These are phyloP conservation scores for Tolypocladium album DNA, from an alignment of 2,329 filamentous ascomycete species.

Conservation along the genomic window DNA sequence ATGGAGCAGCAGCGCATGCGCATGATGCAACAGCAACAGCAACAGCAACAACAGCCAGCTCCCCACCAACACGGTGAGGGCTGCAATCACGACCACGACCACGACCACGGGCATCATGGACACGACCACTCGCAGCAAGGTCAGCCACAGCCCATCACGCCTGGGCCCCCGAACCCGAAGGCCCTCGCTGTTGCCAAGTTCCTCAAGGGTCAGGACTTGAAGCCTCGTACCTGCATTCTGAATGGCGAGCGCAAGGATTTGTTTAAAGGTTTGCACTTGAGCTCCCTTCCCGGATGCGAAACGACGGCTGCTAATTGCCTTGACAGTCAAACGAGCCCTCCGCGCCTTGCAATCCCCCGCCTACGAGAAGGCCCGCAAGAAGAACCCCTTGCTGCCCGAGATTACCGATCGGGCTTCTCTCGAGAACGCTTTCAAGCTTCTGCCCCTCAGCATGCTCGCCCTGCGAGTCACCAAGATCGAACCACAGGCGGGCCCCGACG, in stretches of 20 bases:
- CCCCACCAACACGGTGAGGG: slow-evolving; percentile 5
- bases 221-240: slow-evolving; percentile 81
- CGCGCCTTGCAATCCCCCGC: slow-evolving; percentile 80
- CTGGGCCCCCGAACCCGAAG: slow-evolving; percentile 77
- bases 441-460: slow-evolving; percentile 88
- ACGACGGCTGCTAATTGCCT: background rate
- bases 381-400: slow-evolving; percentile 80
- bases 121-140: slow-evolving; percentile 23
- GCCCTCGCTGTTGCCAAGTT: slow-evolving; percentile 86
- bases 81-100: slow-evolving; percentile 9
- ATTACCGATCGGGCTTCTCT: slow-evolving; percentile 82
- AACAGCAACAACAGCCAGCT: slow-evolving; percentile 13
- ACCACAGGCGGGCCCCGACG: slow-evolving; percentile 50
- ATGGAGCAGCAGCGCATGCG: slow-evolving; percentile 38
- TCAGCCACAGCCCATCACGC: slow-evolving; percentile 57
- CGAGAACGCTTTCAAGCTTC: slow-evolving; percentile 88
- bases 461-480: slow-evolving; percentile 72
- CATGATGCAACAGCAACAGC: slow-evolving; percentile 33
- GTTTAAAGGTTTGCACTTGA: slow-evolving; percentile 63
- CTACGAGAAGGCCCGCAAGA: slow-evolving; percentile 80
- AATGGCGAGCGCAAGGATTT: slow-evolving; percentile 97
- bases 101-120: slow-evolving; percentile 5
- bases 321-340: slow-evolving; percentile 87
- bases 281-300: background rate
- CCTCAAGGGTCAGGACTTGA: slow-evolving; percentile 72